A percentile compares a stretch with the other conserved stretches of the same genome.
Evolutionary conservation across 441 rosid genomes (phyloP).

Genomic region (Aquilaria agallochum): DNA sequence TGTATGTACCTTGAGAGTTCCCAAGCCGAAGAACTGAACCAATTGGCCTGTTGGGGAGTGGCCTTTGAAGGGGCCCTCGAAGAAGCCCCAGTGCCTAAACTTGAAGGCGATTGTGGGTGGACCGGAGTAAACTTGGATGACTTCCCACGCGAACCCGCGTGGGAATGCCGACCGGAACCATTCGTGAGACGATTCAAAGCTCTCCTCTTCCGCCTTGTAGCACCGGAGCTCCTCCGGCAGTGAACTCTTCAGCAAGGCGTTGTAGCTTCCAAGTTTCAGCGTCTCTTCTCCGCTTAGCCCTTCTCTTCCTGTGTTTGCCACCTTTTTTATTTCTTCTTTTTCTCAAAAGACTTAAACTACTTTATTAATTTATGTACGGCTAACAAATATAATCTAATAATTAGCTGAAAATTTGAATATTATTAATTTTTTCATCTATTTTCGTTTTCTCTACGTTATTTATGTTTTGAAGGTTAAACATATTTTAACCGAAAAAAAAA

Average conservation of each 20-base stretch:
- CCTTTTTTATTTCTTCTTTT: too few species aligned
- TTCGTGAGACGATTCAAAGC: constrained; percentile 64
- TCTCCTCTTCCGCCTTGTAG: constrained; percentile 69
- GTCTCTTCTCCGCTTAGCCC: constrained; percentile 68
- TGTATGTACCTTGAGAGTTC: constrained; percentile 39
- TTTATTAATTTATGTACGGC: too few species aligned
- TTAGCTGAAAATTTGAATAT: not conserved
- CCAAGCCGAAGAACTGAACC: constrained; percentile 49
- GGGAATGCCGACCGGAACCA: constrained; percentile 64
- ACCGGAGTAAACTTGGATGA: constrained; percentile 51
- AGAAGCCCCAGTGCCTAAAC: constrained; percentile 90
- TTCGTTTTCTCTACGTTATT: too few species aligned
- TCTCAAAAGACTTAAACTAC: too few species aligned
- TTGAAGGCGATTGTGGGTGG: constrained; percentile 61
- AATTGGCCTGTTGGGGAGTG: constrained; percentile 65
- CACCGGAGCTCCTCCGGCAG: constrained; percentile 51
- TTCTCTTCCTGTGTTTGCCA: constrained; percentile 38
- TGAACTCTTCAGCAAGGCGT: constrained; percentile 59
- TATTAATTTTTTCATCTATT: too few species aligned
- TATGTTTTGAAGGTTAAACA: too few species aligned
- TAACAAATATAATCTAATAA: not conserved
- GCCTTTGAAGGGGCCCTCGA: constrained; percentile 69
- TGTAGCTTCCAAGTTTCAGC: constrained; percentile 58
- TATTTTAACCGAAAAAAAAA: too few species aligned
- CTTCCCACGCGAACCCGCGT: constrained; percentile 82